Conservation (phyloP, 768 basidiomycete species). For the Cantharellus cinnabarinus region DNA sequence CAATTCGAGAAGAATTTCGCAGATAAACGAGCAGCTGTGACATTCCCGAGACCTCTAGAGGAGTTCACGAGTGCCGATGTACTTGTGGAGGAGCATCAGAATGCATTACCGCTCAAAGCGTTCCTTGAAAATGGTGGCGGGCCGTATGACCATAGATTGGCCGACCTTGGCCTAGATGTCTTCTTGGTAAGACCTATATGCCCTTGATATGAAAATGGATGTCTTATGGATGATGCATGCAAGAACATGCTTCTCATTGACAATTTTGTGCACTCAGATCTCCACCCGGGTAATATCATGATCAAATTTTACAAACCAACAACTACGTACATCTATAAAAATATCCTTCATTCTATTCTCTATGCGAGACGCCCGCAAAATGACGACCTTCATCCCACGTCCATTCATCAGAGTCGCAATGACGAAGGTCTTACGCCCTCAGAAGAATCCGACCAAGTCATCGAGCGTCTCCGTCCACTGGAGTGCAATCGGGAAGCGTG, state of each 20-base stretch:
- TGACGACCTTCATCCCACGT: constrained; percentile 6
- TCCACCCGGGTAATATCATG: constrained; percentile 92
- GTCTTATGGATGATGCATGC: neutral
- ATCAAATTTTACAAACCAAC: constrained; percentile 82
- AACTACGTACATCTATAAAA: constrained; percentile 39
- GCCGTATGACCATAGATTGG: constrained; percentile 72
- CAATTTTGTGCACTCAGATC: constrained; percentile 88
- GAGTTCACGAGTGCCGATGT: constrained; percentile 66
- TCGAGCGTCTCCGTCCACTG: constrained; percentile 47
- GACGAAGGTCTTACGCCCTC: constrained; percentile 5
- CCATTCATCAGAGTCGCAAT: neutral
- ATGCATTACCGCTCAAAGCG: constrained; percentile 71
- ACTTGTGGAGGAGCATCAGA: constrained; percentile 81
- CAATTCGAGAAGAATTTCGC: constrained; percentile 77
- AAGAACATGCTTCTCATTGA: constrained; percentile 97
- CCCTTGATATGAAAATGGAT: neutral
- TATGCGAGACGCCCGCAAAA: neutral
- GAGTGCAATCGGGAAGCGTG: constrained; percentile 29
- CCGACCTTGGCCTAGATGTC: constrained; percentile 83
- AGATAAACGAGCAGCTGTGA: constrained; percentile 48
- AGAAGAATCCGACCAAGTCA: constrained; percentile 26
- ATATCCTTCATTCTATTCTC: constrained; percentile 31
- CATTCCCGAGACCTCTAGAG: constrained; percentile 74
- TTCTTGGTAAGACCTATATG: constrained; percentile 47
- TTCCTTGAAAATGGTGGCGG: constrained; percentile 85